Evolutionary conservation across 768 basidiomycete genomes (phyloP), one percentile per base, ranked within the genome.

Genomic region (Rhizopogon salebrosus): DNA sequence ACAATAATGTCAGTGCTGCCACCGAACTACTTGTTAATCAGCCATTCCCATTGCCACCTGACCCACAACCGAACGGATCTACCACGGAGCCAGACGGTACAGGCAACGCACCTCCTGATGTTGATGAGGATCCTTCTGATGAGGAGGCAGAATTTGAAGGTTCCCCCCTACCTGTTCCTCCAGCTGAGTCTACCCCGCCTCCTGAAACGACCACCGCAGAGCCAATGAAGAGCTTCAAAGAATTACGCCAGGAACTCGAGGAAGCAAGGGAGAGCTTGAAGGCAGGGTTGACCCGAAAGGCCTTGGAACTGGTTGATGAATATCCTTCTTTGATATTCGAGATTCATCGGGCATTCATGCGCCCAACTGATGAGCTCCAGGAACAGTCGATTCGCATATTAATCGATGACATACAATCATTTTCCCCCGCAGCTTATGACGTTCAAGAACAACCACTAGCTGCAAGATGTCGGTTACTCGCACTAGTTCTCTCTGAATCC

Each of bases 311-410:
- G 27, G 84, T 95, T 41, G 94, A 97, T 63, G 84, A 89, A 57
- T 87, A 94, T 61, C 83, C 89, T 3, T 85, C 87, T 7, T 80
- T 98, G 51, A 83, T 97, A 38, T 97, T 95, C 63, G 93, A 97
- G 64, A 78, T 97, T 35, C 84, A 88, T 58, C 78, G 78, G 23
- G 89, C 90, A 20, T 94, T 97, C 67, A 78, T 89, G 52, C 84
- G 85, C 24, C 73, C 80, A 10, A 74, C 74, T 49, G 79, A 75
- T 42, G 71, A 75, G 39, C 79, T 85, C 60, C 83, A 85, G 55
- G 75, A 79, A 23, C 73, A 84, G 57, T 85, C 87, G 6, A 76
- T 95, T 45, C 78, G 79, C 39, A 77, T 82, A 51, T 78, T 98
- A 49, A 75, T 94, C 54, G 85, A 89, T 31, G 88, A 92, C 62